phyloP scores from a whole-genome alignment of 2,329 filamentous ascomycete species.

The Penicillium sp. region DNA sequence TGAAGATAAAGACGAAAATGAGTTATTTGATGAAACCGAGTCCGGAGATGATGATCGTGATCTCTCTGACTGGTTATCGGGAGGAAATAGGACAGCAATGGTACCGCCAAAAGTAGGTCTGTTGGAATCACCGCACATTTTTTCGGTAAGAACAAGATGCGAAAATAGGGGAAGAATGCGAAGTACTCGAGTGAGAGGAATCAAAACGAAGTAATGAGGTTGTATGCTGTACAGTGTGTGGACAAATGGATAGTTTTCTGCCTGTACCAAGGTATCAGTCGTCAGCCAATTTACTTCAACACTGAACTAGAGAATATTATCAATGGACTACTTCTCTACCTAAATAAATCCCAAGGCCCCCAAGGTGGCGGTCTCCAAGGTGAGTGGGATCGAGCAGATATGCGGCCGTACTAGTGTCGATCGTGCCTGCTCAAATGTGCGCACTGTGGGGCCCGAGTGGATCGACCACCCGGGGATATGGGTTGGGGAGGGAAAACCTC shows the following conservation, averaged over 20 bases:
- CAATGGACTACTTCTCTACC: background rate
- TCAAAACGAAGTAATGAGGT: background rate
- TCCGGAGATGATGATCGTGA: conserved; percentile 27
- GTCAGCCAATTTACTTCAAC: background rate
- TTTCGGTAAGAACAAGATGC: conserved; percentile 4
- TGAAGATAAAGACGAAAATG: conserved; percentile 24
- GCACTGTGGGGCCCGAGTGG: conserved; percentile 15
- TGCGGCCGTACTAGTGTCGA: conserved; percentile 15
- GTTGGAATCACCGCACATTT: conserved; percentile 55
- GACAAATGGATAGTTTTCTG: background rate
- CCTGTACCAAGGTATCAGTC: background rate
- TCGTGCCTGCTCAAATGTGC: conserved; percentile 24
- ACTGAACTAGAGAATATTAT: background rate
- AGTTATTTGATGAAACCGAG: conserved; percentile 25
- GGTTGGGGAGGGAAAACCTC: background rate
- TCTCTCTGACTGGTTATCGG: conserved; percentile 9
- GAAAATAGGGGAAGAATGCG: background rate
- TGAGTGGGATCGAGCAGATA: conserved; percentile 35
- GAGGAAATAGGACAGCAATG: conserved; percentile 41
- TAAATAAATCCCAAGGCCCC: conserved; percentile 16
- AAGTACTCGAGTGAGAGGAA: background rate
- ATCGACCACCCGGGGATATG: background rate
- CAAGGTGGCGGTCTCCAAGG: conserved; percentile 27
- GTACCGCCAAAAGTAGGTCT: conserved; percentile 51
- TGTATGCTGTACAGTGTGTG: background rate